Percentiles rank a stretch among this genome's conserved stretches.
Evolutionary conservation across 345 rosid species (phyloP).

Genomic region (Eucalyptus urophylla): DNA sequence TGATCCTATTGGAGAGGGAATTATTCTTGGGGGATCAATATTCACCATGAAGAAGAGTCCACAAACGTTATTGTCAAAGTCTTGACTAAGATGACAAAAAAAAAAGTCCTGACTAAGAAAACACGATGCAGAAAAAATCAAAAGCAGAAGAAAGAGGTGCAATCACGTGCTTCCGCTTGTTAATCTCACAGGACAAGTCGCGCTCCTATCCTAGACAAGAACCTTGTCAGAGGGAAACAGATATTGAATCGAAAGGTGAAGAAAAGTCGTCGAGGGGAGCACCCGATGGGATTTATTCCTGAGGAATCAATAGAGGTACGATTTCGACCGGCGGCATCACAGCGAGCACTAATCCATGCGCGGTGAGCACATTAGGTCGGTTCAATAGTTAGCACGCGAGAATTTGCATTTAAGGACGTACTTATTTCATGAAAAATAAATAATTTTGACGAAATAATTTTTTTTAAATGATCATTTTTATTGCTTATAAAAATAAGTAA

Average conservation of each 20-base stretch:
- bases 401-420: background rate
- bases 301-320: background rate
- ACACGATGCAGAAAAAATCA: background rate
- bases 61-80: background rate
- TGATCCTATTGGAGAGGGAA: background rate
- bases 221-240: background rate
- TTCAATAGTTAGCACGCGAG: background rate
- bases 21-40: background rate
- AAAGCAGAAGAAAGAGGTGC: background rate
- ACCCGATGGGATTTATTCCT: background rate
- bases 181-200: background rate
- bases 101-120: background rate
- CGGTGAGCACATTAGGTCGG: background rate
- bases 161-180: background rate
- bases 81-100: background rate
- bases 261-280: background rate
- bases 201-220: background rate
- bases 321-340: background rate
- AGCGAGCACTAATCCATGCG: background rate
- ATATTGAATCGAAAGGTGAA: background rate
- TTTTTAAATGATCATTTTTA: accelerated
- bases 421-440: no score
- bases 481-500: no score
- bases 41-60: background rate
- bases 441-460: accelerated